Conservation (phyloP, 2,329 filamentous ascomycete genomes). For the Cercospora sp. region DNA sequence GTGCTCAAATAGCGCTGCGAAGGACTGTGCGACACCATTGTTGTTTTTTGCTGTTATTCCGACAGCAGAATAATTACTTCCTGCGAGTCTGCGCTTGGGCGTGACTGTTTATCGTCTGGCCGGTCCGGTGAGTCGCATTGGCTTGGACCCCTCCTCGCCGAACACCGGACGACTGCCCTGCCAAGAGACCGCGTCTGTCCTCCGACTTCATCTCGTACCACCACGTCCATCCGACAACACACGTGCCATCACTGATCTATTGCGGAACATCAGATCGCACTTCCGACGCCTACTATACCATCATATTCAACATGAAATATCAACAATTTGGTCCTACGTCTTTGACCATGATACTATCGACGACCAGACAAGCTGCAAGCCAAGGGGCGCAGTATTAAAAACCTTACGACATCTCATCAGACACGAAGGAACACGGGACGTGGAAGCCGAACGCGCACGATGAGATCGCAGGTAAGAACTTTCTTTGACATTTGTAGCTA, state of each 20-base stretch:
- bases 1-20: slow-evolving; percentile 65
- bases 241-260: slow-evolving; percentile 1
- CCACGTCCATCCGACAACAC: slow-evolving; percentile 6
- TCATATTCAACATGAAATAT: background rate
- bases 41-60: background rate
- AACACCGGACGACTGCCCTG: background rate
- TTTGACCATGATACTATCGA: background rate
- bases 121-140: slow-evolving; percentile 8
- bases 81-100: background rate
- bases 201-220: slow-evolving; percentile 12
- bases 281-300: background rate
- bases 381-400: background rate
- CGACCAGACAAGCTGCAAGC: background rate
- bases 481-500: background rate
- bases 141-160: slow-evolving; percentile 6
- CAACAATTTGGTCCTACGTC: too few species aligned
- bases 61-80: background rate
- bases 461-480: background rate
- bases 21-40: slow-evolving; percentile 45
- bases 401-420: background rate
- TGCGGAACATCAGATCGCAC: background rate
- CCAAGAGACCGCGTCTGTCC: background rate
- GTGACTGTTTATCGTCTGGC: background rate
- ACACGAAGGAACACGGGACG: background rate
- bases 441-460: too few species aligned